These are phyloP conservation scores for Candida railenensis DNA, from an alignment of 805 yeast genomes.

Conservation along the genomic window DNA sequence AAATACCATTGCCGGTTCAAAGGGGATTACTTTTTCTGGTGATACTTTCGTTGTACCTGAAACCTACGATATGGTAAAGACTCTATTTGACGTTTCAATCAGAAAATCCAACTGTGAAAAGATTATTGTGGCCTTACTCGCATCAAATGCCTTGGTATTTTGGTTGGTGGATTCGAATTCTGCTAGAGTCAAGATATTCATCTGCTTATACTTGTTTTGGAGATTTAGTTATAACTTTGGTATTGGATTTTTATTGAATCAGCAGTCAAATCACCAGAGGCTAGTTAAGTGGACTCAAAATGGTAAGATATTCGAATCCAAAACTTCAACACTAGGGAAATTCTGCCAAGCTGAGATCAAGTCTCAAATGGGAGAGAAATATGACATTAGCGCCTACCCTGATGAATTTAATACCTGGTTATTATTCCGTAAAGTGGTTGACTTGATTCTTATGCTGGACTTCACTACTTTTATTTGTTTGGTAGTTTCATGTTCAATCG, in stretches of 20 bases:
- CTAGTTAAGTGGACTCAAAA: slow-evolving; percentile 53
- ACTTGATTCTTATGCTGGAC: slow-evolving; percentile 81
- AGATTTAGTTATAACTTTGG: slow-evolving; percentile 74
- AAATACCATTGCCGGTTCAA: slow-evolving; percentile 26
- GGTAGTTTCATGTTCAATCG: slow-evolving; percentile 50
- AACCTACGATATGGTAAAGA: slow-evolving; percentile 82
- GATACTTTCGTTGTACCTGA: slow-evolving; percentile 51
- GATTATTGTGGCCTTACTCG: slow-evolving; percentile 46
- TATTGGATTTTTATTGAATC: slow-evolving; percentile 66
- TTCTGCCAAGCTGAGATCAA: slow-evolving; percentile 23
- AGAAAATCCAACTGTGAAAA: slow-evolving; percentile 66
- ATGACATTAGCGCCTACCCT: slow-evolving; percentile 43
- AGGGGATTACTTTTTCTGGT: slow-evolving; percentile 46
- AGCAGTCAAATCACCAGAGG: slow-evolving; percentile 59
- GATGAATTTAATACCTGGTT: slow-evolving; percentile 83
- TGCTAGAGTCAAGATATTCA: slow-evolving; percentile 37
- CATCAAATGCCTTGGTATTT: slow-evolving; percentile 32
- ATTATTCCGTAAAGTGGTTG: slow-evolving; percentile 74
- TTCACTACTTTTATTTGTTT: slow-evolving; percentile 71
- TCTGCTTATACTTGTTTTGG: slow-evolving; percentile 68
- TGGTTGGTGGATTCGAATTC: slow-evolving; percentile 21
- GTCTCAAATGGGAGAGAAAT: slow-evolving; percentile 38
- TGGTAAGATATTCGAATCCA: slow-evolving; percentile 23
- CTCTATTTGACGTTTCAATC: slow-evolving; percentile 73
- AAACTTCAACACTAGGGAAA: slow-evolving; percentile 37